These are phyloP conservation scores for Cucurbita ficifolia DNA, from an alignment of 306 rosid genomes.

Conservation along the genomic window DNA sequence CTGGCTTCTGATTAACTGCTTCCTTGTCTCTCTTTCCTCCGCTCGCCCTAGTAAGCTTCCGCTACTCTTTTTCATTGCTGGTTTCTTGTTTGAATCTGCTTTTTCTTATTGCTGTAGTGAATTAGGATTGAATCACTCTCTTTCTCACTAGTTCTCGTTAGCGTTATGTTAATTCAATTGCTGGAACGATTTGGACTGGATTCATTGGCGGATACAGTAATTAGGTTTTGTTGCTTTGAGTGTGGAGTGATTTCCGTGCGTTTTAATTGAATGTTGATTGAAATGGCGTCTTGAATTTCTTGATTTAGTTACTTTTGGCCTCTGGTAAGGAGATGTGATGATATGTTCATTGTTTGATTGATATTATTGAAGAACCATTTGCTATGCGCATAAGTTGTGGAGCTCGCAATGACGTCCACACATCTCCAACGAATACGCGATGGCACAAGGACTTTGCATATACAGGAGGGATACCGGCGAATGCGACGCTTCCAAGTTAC, in stretches of 20 bases:
- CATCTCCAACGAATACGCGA: slow-evolving; percentile 52
- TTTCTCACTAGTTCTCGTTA: not conserved
- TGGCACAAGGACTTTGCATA: slow-evolving; percentile 88
- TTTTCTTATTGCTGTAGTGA: not conserved
- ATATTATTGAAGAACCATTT: slow-evolving; percentile 48
- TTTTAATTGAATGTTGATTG: not conserved
- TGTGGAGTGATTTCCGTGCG: not conserved
- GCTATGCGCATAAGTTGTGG: slow-evolving; percentile 89
- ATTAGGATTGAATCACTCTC: not conserved
- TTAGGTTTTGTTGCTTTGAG: not conserved
- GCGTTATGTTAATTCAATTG: not conserved
- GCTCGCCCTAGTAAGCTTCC: slow-evolving; percentile 38
- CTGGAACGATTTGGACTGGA: not conserved
- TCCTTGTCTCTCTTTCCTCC: slow-evolving; percentile 14
- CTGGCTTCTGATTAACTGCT: slow-evolving; percentile 35
- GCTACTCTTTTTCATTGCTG: not conserved
- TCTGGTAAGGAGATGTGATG: not conserved
- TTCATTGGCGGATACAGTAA: not conserved
- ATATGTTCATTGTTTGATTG: not conserved
- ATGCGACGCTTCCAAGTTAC: slow-evolving; percentile 51
- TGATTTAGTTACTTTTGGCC: not conserved
- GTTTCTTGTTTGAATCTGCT: not conserved
- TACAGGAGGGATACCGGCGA: slow-evolving; percentile 78
- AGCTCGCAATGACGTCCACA: slow-evolving; percentile 51
- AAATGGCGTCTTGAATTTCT: not conserved